Evolutionary conservation across 305 asterid genomes (phyloP), one percentile per base, ranked within the genome.

Genomic region (Striga hermonthica): DNA sequence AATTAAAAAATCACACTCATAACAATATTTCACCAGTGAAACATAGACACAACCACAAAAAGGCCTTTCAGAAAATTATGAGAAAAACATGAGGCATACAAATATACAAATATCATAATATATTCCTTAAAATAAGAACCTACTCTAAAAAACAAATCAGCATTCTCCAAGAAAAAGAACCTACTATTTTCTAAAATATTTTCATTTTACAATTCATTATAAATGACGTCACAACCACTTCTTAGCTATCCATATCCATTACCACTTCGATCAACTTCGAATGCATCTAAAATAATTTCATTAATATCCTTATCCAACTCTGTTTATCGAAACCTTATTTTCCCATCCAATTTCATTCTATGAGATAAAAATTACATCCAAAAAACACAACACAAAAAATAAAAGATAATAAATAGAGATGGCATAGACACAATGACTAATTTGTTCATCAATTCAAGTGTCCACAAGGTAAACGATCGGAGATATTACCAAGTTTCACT

Each of bases 401-500:
- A 10, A 10, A 11, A 10, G 31, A 34, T 0, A 11, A 58, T 6
- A 62, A 22, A 22, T 0, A 22, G 2, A 2, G 2, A 15, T 38
- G 6, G 31, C 12, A 37, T 54, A 49, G 3, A 15, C 47, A 37
- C 35, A 49, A 7, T 7, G 60, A 13, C 31, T 4, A 14, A 61
- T 34, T 36, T 22, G 38, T 5, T n/a, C 10, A 36, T 2, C 9
- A 41, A 15, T 43, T 22, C 11, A 9, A 36, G 31, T 14, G 40
- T 28, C 5, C 9, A 34, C 9, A 15, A 6, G 44, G 59, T 53
- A 3, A 55, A 57, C 11, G 13, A 15, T 22, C 0, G 11, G 12
- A 14, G 14, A 6, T 0, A 9, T 8, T 80, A 88, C 93, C 89
- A 88, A 70, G 72, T 80, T 81, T 36, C 94, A 83, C 80, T 77